A percentile compares a stretch with the other conserved stretches of the same genome.
Conservation (phyloP, 139 green algal genomes). For the Volvox reticuliferus region DNA sequence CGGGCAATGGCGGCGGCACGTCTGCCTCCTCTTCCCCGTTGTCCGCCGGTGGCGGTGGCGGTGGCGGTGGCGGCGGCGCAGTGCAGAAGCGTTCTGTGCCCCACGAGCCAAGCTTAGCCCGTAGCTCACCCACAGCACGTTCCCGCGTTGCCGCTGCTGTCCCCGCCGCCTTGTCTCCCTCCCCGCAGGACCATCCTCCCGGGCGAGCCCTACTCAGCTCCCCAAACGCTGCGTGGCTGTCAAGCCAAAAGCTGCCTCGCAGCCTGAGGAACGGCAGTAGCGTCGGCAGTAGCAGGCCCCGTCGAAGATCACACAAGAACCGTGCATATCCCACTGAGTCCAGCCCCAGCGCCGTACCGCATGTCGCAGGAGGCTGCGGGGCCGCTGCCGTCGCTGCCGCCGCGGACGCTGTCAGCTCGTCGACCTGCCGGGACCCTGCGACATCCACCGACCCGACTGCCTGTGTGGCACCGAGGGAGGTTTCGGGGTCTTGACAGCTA, state of each 20-base stretch:
- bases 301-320: slow-evolving; percentile 10
- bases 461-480: not conserved
- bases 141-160: not conserved
- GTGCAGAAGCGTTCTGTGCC: not conserved
- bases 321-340: not conserved
- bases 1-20: slow-evolving; percentile 14
- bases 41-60: not conserved
- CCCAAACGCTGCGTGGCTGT: not conserved
- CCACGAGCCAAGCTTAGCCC: not conserved
- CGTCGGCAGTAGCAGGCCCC: slow-evolving; percentile 35
- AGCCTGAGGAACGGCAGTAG: slow-evolving; percentile 22
- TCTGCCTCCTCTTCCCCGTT: not conserved
- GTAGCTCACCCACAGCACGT: not conserved
- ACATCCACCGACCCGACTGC: not conserved
- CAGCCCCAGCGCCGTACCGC: not conserved
- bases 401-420: not conserved
- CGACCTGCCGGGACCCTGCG: not conserved
- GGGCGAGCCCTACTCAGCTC: not conserved
- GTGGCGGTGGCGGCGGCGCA: slow-evolving; percentile 32
- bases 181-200: not conserved
- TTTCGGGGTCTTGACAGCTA: not conserved
- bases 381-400: not conserved
- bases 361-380: not conserved
- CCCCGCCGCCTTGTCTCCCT: not conserved
- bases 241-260: slow-evolving; percentile 6